Evolutionary conservation across 306 rosid genomes (phyloP).

Genomic region (Fragaria nilgerrensis): DNA sequence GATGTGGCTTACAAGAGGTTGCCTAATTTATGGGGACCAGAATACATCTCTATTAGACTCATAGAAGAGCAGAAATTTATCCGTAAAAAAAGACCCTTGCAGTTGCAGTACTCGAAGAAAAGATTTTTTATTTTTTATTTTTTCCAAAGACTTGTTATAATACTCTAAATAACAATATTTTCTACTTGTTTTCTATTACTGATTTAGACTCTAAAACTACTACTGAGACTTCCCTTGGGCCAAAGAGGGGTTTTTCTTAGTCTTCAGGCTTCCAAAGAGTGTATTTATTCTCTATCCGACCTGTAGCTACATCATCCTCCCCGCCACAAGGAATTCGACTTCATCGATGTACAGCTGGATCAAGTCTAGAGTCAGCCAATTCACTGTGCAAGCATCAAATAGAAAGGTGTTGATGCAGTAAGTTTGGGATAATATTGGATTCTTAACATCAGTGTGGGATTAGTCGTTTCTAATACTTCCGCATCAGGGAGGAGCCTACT

Average conservation of each 20-base stretch:
- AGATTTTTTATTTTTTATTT: too few species aligned
- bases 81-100: background rate
- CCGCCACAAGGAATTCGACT: background rate
- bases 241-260: background rate
- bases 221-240: background rate
- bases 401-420: background rate
- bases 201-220: background rate
- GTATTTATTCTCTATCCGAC: background rate
- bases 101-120: background rate
- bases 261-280: background rate
- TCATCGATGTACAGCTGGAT: background rate
- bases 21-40: background rate
- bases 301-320: background rate
- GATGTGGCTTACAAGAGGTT: background rate
- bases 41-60: background rate
- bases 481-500: background rate
- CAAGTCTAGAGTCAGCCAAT: slow-evolving; percentile 1
- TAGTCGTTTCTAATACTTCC: background rate
- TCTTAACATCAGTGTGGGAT: background rate
- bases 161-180: background rate
- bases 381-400: background rate
- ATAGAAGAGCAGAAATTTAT: too few species aligned
- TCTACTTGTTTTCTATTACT: background rate
- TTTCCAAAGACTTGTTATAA: background rate
- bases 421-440: background rate